A percentile compares a stretch with the other conserved stretches of the same genome.
Evolutionary conservation across 805 yeast species (phyloP).

Genomic region (Sporopachydermia lactativora): DNA sequence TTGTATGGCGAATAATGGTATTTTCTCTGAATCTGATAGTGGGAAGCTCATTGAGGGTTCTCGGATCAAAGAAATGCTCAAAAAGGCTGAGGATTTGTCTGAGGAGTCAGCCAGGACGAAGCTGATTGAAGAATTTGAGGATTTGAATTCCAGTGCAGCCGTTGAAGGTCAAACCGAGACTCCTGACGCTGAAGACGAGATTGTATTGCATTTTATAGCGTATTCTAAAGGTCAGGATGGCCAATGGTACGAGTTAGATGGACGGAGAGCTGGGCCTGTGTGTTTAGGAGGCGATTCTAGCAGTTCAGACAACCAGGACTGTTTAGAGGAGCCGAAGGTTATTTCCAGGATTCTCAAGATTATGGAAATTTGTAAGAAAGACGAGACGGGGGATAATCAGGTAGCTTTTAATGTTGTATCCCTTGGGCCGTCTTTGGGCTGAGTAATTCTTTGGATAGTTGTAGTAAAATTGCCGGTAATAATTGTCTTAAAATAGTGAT

Average conservation of each 20-base stretch:
- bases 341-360: conserved; percentile 47
- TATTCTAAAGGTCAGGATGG: conserved; percentile 42
- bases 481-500: too few species aligned
- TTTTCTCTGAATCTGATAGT: conserved; percentile 15
- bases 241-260: conserved; percentile 74
- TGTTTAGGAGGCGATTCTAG: conserved; percentile 31
- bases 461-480: too few species aligned
- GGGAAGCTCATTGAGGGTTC: conserved; percentile 13
- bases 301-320: conserved; percentile 25
- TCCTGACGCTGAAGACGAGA: conserved; percentile 39
- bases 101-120: conserved; percentile 24
- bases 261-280: conserved; percentile 68
- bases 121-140: conserved; percentile 33
- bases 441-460: too few species aligned
- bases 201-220: conserved; percentile 66
- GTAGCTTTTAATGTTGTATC: not conserved
- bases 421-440: not conserved
- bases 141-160: conserved; percentile 24
- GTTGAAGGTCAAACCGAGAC: conserved; percentile 50
- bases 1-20: conserved; percentile 28
- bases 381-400: not conserved
- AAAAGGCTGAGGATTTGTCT: conserved; percentile 13
- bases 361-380: conserved; percentile 26
- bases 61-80: conserved; percentile 15
- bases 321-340: conserved; percentile 39